Base-by-base conservation (phyloP, 2,329 filamentous ascomycete species). In the Fusarium robinianum region DNA sequence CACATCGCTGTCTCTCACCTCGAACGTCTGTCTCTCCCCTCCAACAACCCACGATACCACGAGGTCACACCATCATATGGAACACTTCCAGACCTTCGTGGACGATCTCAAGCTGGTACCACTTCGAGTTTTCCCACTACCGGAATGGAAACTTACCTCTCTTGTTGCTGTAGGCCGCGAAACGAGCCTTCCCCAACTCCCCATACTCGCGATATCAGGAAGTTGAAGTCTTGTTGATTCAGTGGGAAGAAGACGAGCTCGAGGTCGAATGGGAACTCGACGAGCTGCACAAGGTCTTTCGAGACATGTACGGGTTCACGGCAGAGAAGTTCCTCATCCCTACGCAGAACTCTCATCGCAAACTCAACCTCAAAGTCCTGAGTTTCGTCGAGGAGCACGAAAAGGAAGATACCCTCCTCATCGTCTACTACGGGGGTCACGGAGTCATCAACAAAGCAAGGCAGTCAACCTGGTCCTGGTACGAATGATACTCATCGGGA, bases 381-480 rank as follows among this genome's bases (percentile, higher is more conserved):
- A 50, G 46, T 12, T 61, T 61, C 18, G 54, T 61, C 4, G 58
- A 61, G 25, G 51, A 61, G 10, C 46, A 61, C n/a, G 58, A 61
- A 12, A 51, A 59, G 8, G 58, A 61, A 12, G 58, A 61, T 16
- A 50, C 55, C 11, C 58, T 61, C 27, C 54, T 61, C n/a, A 48
- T 61, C 8, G 51, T 60, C 5, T 61, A 61, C 26, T 61, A 61
- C 25, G 58, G 53, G 4, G 58, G 58, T 2, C 58, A 61, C 16
- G 58, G 58, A 1, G 45, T 45, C 7, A 61, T 61, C 25, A 61
- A 61, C 40, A 61, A 55, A 46, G 51, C 58, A 6, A 56, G 58
- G 4, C 56, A 55, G 10, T 60, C 58, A 14, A 61, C 58, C 11
- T 61, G 58, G 58, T 55, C 52, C 22, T 61, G 58, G 58, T 61